Conservation (phyloP, 495 filamentous ascomycete genomes). For the Oleoguttula mirabilis region DNA sequence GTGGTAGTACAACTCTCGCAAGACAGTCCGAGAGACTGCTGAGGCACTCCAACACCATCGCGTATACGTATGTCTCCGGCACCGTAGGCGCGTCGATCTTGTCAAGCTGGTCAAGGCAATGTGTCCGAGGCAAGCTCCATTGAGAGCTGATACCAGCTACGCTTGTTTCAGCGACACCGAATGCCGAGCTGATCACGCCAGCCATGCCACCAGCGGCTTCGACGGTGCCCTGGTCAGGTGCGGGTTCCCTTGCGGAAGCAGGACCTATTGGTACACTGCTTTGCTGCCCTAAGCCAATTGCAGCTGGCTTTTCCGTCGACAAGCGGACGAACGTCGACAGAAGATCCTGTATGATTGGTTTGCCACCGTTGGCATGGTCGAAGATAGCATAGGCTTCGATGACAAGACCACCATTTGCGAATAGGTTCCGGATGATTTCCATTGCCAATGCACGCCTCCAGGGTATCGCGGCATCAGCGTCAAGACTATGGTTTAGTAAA, state of each 20-base stretch:
- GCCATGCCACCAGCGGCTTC: slow-evolving; percentile 71
- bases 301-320: slow-evolving; percentile 73
- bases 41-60: slow-evolving; percentile 76
- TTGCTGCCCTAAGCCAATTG: slow-evolving; percentile 79
- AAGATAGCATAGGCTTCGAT: slow-evolving; percentile 70
- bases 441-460: slow-evolving; percentile 88
- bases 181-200: slow-evolving; percentile 79
- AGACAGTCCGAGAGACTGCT: slow-evolving; percentile 79
- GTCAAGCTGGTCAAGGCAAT: slow-evolving; percentile 89
- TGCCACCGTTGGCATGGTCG: slow-evolving; percentile 61
- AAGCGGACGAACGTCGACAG: slow-evolving; percentile 75
- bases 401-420: slow-evolving; percentile 63
- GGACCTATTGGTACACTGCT: slow-evolving; percentile 58
- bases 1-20: slow-evolving; percentile 80
- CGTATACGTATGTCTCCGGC: slow-evolving; percentile 90
- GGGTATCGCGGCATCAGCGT: slow-evolving; percentile 59
- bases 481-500: slow-evolving; percentile 76
- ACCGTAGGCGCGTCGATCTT: slow-evolving; percentile 72
- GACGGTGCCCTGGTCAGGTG: slow-evolving; percentile 65
- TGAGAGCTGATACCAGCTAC: slow-evolving; percentile 68
- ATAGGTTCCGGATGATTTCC: slow-evolving; percentile 77
- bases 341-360: slow-evolving; percentile 65
- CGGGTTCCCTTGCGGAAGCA: slow-evolving; percentile 30
- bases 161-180: slow-evolving; percentile 60
- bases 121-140: slow-evolving; percentile 78